Base-by-base conservation (phyloP, 768 basidiomycete genomes). In the Boletellus ananas region DNA sequence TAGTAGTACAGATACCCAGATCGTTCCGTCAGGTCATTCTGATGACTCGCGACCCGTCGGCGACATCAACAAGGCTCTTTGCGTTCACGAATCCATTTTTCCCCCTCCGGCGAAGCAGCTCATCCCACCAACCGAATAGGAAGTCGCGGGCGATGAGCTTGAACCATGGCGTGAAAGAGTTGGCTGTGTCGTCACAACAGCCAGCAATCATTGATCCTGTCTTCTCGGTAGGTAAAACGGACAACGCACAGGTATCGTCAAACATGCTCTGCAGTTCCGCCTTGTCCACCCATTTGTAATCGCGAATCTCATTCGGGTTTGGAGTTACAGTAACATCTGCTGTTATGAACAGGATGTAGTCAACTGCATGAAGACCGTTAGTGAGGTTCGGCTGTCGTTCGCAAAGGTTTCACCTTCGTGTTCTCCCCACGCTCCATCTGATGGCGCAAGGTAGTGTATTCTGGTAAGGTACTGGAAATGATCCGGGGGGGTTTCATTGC, bases 91-190 rank as follows among this genome's bases (percentile, higher is more conserved):
- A 73, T 8, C 87, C 88, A 16, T 81, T 61, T 12, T 52, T 56
- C 52, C 74, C 73, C 64, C 74, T 81, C 34, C 88, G 83, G 47
- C 72, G 73, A 54, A 87, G 62, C 37, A 99, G 81, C 53, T 88
- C 85, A 62, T 96, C 93, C 96, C 96, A 99, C 96, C 96, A 99
- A 20, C 90, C 91, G 65, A 94, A 98, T 37, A 99, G 77, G 70
- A 95, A 95, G 66, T 97, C 93, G 4, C 94, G 83, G 2, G 93
- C 94, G 62, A 99, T 98, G 25, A 98, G 83, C 69, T 94, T 91
- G 83, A 99, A 99, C 96, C 96, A 99, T 0, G 96, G 96, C 7
- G 96, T 99, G 69, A 99, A 99, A 2, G 79, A 81, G 67, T 90
- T 90, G 49, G 70, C 92, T 95, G 60, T 6, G 8, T 50, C 16